Conservation (phyloP, 2,329 filamentous ascomycete species). For the Penicillium sp. region DNA sequence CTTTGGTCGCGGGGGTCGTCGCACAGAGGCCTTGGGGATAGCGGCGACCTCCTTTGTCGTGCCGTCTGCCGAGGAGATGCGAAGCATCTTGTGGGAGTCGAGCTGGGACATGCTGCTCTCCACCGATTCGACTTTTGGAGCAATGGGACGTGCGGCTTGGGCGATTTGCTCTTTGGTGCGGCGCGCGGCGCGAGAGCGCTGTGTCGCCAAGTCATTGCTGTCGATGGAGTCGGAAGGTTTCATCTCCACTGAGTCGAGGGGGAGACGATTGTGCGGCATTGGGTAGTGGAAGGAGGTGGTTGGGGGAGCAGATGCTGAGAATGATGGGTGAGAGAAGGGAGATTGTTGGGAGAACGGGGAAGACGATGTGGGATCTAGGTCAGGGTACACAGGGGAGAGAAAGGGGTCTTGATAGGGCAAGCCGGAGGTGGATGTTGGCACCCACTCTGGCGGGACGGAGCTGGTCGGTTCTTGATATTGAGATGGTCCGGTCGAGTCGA, state of each 20-base stretch:
- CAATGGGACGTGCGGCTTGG: slow-evolving; percentile 43
- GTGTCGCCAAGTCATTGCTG: slow-evolving; percentile 39
- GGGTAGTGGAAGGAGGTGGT: slow-evolving; percentile 25
- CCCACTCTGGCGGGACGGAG: slow-evolving; percentile 21
- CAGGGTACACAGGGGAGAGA: slow-evolving; percentile 14
- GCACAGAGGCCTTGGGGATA: slow-evolving; percentile 49
- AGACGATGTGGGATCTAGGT: slow-evolving; percentile 26
- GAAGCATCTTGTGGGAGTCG: slow-evolving; percentile 43
- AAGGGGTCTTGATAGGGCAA: slow-evolving; percentile 14
- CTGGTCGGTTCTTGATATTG: slow-evolving; percentile 15
- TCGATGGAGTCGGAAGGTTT: slow-evolving; percentile 42
- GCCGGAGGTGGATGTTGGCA: slow-evolving; percentile 16
- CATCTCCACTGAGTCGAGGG: slow-evolving; percentile 43
- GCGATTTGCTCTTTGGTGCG: slow-evolving; percentile 44
- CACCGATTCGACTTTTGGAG: slow-evolving; percentile 38
- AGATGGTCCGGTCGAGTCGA: slow-evolving; percentile 34
- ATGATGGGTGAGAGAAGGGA: slow-evolving; percentile 16
- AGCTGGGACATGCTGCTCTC: slow-evolving; percentile 23
- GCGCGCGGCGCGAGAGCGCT: slow-evolving; percentile 38
- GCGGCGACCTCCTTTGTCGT: slow-evolving; percentile 48
- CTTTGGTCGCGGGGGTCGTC: slow-evolving; percentile 61
- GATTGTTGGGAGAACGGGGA: slow-evolving; percentile 25
- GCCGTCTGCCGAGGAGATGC: slow-evolving; percentile 45
- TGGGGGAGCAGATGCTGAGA: slow-evolving; percentile 33
- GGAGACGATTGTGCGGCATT: slow-evolving; percentile 24